phyloP scores from a whole-genome alignment of 495 filamentous ascomycete genomes.

The Aspergillus sclerotioniger region DNA sequence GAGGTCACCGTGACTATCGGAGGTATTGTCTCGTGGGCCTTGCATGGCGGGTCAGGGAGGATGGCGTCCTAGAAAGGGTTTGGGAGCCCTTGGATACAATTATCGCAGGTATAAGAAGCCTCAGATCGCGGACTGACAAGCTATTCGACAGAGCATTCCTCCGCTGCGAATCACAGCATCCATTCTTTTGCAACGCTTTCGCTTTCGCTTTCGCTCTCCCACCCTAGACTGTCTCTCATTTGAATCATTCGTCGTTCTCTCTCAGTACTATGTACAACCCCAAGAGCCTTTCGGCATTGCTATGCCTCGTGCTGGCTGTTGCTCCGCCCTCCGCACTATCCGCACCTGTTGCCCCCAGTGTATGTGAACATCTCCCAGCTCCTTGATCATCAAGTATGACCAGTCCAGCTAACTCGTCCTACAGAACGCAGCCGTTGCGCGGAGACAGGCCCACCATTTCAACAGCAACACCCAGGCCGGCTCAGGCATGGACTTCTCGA shows the following conservation, averaged over 20 bases:
- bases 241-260: constrained; percentile 20
- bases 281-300: constrained; percentile 33
- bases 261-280: constrained; percentile 29
- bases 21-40: constrained; percentile 9
- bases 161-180: constrained; percentile 1
- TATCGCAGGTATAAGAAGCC: constrained; percentile 11
- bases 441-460: constrained; percentile 11
- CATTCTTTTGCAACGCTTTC: constrained; percentile 21
- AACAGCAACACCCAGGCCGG: constrained; percentile 29
- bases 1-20: constrained; percentile 8
- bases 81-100: neutral
- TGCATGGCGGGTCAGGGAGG: constrained; percentile 10
- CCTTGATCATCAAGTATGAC: neutral
- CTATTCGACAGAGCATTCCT: constrained; percentile 4
- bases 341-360: constrained; percentile 23
- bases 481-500: constrained; percentile 24
- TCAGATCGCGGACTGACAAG: neutral
- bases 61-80: constrained; percentile 14
- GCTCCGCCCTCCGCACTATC: constrained; percentile 35
- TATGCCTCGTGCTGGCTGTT: constrained; percentile 37
- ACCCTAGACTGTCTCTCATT: constrained; percentile 2
- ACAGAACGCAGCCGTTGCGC: constrained; percentile 7
- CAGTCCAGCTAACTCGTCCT: neutral
- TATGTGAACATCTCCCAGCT: constrained; percentile 5
- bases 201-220: constrained; percentile 21